Conservation (phyloP, 306 rosid species). For the peach (Prunus persica) region DNA sequence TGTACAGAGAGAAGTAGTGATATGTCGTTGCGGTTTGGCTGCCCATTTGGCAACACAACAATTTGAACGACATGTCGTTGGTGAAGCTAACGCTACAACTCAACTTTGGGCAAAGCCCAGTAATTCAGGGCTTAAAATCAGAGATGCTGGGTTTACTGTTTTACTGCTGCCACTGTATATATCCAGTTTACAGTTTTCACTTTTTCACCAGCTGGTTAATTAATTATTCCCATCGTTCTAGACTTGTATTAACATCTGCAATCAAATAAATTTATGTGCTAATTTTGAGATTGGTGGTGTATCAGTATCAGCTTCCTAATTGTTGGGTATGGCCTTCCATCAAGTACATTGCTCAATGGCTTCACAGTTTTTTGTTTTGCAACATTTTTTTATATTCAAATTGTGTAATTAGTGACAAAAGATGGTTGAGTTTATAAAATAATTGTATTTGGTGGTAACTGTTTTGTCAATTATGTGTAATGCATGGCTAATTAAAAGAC, state of each 20-base stretch:
- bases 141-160: constrained; percentile 28
- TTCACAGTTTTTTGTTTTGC: too few relatives aligned
- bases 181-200: constrained; percentile 29
- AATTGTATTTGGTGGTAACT: neutral
- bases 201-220: constrained; percentile 4
- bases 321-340: neutral
- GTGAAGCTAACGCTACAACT: too few relatives aligned
- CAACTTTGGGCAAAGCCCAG: too few relatives aligned
- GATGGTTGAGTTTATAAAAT: neutral
- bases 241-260: neutral
- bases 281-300: neutral
- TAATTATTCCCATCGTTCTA: too few relatives aligned
- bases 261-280: too few relatives aligned
- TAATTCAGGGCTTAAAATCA: constrained; percentile 45
- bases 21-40: neutral
- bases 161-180: constrained; percentile 32
- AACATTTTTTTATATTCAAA: neutral
- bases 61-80: neutral
- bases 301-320: neutral
- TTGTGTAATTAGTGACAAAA: neutral
- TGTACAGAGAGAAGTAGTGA: neutral
- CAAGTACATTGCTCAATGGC: neutral
- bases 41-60: neutral
- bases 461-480: neutral
- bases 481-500: too few relatives aligned